Percentiles rank a stretch among this genome's conserved stretches.
Conservation (phyloP, 805 yeast genomes). For the Starmerella apis region DNA sequence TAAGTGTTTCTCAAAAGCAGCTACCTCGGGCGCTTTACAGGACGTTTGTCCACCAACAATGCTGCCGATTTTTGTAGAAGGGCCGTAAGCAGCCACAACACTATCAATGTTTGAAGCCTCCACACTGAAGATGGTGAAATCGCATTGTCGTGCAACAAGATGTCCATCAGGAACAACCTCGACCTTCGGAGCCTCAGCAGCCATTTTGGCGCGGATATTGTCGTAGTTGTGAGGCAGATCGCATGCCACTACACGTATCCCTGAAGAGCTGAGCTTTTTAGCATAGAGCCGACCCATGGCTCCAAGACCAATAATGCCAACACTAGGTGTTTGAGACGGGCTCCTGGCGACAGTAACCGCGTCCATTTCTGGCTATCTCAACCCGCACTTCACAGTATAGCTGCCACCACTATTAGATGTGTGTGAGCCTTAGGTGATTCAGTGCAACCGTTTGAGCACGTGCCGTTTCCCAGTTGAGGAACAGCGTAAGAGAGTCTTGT, state of each 20-base stretch:
- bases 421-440: too few relatives aligned
- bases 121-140: constrained; percentile 78
- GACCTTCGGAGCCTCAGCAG: constrained; percentile 29
- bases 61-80: constrained; percentile 72
- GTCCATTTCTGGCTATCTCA: too few relatives aligned
- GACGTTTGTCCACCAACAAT: constrained; percentile 98
- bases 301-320: constrained; percentile 93
- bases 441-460: too few relatives aligned
- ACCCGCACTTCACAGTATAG: too few relatives aligned
- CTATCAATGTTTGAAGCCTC: constrained; percentile 76
- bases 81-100: constrained; percentile 70
- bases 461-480: too few relatives aligned
- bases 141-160: constrained; percentile 66
- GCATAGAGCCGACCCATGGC: constrained; percentile 95
- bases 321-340: constrained; percentile 22
- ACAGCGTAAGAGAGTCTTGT: too few relatives aligned
- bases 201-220: constrained; percentile 35
- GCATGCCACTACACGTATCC: constrained; percentile 67
- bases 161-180: constrained; percentile 69
- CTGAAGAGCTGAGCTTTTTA: constrained; percentile 59
- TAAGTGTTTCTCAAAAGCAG: constrained; percentile 64
- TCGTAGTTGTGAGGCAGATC: constrained; percentile 61
- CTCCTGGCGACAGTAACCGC: too few relatives aligned
- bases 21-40: constrained; percentile 82
- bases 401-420: too few relatives aligned